phyloP scores from a whole-genome alignment of 2,329 filamentous ascomycete species.

The Cadophora sp. region DNA sequence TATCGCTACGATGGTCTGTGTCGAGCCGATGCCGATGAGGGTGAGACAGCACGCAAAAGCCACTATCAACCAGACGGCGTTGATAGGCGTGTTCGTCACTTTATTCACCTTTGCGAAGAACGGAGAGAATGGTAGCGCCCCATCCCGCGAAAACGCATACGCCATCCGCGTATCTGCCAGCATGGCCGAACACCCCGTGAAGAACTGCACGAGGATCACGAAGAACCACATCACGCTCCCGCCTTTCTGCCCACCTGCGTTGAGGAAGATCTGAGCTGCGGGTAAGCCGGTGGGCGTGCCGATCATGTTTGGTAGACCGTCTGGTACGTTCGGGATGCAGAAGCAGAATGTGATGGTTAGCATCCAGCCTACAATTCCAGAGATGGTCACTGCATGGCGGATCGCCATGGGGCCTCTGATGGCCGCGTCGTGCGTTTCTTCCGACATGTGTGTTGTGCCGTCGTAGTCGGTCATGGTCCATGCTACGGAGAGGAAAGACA shows the following conservation, averaged over 20 bases:
- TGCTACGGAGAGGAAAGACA: conserved; percentile 61
- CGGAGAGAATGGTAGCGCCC: conserved; percentile 63
- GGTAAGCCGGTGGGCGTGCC: conserved; percentile 63
- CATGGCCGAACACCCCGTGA: conserved; percentile 70
- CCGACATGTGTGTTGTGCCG: conserved; percentile 71
- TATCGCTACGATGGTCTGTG: conserved; percentile 57
- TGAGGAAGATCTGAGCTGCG: conserved; percentile 64
- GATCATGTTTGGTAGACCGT: conserved; percentile 50
- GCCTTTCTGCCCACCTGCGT: conserved; percentile 62
- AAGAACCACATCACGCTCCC: conserved; percentile 67
- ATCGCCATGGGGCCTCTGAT: conserved; percentile 66
- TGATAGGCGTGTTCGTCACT: conserved; percentile 63
- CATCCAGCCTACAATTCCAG: conserved; percentile 65
- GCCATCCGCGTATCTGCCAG: conserved; percentile 68
- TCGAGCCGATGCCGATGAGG: conserved; percentile 57
- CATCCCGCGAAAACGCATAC: conserved; percentile 65
- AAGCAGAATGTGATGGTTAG: conserved; percentile 69
- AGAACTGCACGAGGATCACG: conserved; percentile 68
- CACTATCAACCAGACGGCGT: conserved; percentile 70
- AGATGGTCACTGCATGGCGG: conserved; percentile 62
- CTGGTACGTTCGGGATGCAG: conserved; percentile 63
- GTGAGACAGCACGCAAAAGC: conserved; percentile 59
- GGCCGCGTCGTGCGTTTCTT: conserved; percentile 70
- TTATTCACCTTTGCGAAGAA: conserved; percentile 57
- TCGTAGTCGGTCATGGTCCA: conserved; percentile 76